Base-by-base conservation (phyloP, 306 rosid species). In the Bauhinia variegata region DNA sequence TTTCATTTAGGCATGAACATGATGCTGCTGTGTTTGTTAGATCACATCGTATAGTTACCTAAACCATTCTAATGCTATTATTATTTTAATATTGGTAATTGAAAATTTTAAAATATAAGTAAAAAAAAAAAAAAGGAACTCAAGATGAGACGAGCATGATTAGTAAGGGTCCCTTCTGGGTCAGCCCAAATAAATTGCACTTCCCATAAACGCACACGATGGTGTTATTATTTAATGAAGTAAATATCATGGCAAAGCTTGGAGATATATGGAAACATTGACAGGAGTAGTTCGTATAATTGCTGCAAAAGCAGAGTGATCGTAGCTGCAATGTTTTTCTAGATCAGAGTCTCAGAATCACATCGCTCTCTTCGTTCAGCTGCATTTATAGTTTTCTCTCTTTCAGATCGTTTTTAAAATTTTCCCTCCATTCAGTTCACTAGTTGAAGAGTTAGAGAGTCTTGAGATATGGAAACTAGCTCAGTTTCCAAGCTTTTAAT, bases 401-500 rank as follows among this genome's bases (percentile, higher is more conserved):
- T 9, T 41, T 16, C 18, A 33, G 32, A 43, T 14, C 14, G 11
- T 43, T 58, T 78, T 67, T 42, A 78, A 75, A 71, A 59, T 23
- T 70, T 79, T 69, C 79, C 75, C 84, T 75, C 88, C 66, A 55
- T 34, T 44, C 7, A 39, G 57, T 63, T 19, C 44, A 15, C 11
- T 10, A 34, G 51, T 0, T 0, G 15, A 4, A 11, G 12, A 46
- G 15, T 0, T 8, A 46, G 10, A 15, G 4, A 0, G 3, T 60
- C 33, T 15, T 53, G 36, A 78, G 82, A 72, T 13, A 89, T 95
- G 99, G 84, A 50, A 78, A 60, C 71, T 72, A 59, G 28, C 82
- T 85, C 87, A 12, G 75, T 75, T 83, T 77, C 88, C 70, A 88
- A 79, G 73, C 77, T 79, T 54, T 39, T 83, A 16, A 8, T 56